Evolutionary conservation across 257 asterid species (phyloP), one percentile per base, ranked within the genome.

Genomic region (Nicotiana paniculata): DNA sequence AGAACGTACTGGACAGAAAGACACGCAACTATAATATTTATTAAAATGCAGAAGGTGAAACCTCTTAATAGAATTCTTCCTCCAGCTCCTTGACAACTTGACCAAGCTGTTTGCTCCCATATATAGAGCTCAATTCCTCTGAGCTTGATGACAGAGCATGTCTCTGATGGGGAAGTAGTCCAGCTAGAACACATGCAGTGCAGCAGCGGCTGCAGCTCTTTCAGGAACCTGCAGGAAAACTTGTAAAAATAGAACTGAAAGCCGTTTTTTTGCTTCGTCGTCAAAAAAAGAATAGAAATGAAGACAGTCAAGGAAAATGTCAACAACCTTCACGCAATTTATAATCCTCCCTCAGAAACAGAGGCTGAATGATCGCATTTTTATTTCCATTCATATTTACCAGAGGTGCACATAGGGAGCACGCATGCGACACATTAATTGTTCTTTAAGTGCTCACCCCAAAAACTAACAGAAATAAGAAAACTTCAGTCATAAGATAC

Each of bases 181-280:
- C 97, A 72, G 98, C 98, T 90, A 94, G 93, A 87, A 88, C 94
- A 79, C 98, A 97, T 64, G 98, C 99, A 80, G 97, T 79, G 95
- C 96, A 48, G 97, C 99, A 11, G 99, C 99, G 1, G 98, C 99
- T 48, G 95, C 98, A 32, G 93, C 99, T 90, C 97, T 93, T 86
- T 91, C 98, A 53, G 99, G 98, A 88, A 96, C 98, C 99, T 94
- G 88, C 30, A 80, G 61, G 35, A 7, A 13, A 46, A 51, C 26
- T 74, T 48, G 61, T 74, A 43, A 70, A 32, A 21, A 61, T 37
- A 26, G 58, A 51, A 15, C 16, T 33, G 9, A 72, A 72, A 13
- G 48, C 18, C 26, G 24, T 12, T 48, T 32, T 21, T 24, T 72
- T 30, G 61, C 79, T 43, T 48, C 46, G 39, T 46, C 78, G 46